A percentile compares a stretch with the other conserved stretches of the same genome.
Conservation (phyloP, 345 rosid species). For the Mangifera indica region DNA sequence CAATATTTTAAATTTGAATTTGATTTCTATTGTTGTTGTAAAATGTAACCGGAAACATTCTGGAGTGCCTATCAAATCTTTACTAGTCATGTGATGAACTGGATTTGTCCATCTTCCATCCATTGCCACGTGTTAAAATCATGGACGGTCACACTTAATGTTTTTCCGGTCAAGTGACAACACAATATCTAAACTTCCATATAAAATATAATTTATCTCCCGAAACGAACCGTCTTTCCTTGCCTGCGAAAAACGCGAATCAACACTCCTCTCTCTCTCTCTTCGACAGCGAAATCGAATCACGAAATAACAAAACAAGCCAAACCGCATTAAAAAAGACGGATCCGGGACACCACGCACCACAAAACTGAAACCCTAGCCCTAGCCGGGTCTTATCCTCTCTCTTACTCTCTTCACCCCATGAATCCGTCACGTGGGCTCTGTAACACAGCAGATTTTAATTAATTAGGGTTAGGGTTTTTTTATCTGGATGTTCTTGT, state of each 20-base stretch:
- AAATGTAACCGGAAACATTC: not conserved
- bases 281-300: slow-evolving; percentile 36
- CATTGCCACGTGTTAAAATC: slow-evolving; percentile 18
- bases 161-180: slow-evolving; percentile 12
- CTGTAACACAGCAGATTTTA: slow-evolving; percentile 26
- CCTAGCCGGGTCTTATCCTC: slow-evolving; percentile 54
- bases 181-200: slow-evolving; percentile 23
- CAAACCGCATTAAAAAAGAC: slow-evolving; percentile 14
- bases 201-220: slow-evolving; percentile 12
- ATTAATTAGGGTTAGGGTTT: slow-evolving; percentile 34
- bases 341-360: slow-evolving; percentile 51
- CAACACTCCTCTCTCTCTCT: slow-evolving; percentile 29
- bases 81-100: not conserved
- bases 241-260: slow-evolving; percentile 71
- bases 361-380: slow-evolving; percentile 71
- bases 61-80: no score
- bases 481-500: slow-evolving; percentile 7
- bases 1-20: no score
- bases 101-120: not conserved
- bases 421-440: slow-evolving; percentile 18
- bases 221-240: slow-evolving; percentile 41
- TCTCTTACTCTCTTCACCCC: not conserved
- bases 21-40: not conserved
- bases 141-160: slow-evolving; percentile 13
- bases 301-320: slow-evolving; percentile 19